phyloP scores from a whole-genome alignment of 2,329 filamentous ascomycete genomes.

The Coleophoma cylindrospora region DNA sequence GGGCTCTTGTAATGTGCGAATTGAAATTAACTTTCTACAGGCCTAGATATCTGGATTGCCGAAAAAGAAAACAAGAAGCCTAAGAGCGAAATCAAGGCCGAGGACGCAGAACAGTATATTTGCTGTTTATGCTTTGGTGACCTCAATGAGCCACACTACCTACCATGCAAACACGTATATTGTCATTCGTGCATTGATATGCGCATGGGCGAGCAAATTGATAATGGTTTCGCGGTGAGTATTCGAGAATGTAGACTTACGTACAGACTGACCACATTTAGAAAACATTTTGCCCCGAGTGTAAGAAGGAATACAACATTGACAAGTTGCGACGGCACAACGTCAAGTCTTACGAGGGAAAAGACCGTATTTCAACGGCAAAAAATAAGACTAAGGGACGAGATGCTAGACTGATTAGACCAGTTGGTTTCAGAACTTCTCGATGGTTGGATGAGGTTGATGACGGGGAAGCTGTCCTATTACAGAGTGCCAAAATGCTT shows the following conservation, averaged over 20 bases:
- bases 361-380: background rate
- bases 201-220: background rate
- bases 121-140: too few species aligned
- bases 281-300: background rate
- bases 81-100: background rate
- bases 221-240: background rate
- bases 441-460: conserved; percentile 7
- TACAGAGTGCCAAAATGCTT: conserved; percentile 29
- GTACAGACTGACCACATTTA: background rate
- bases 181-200: background rate
- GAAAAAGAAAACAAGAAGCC: background rate
- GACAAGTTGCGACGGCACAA: background rate
- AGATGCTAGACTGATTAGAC: background rate
- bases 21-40: too few species aligned
- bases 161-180: background rate
- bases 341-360: background rate
- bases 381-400: background rate
- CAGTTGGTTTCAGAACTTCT: background rate
- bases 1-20: too few species aligned
- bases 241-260: background rate
- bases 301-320: background rate
- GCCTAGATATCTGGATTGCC: background rate
- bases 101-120: too few species aligned
- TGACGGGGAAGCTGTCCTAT: conserved; percentile 12
- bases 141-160: background rate